Evolutionary conservation across 352 stramenopile species (phyloP), one percentile per base, ranked within the genome.

Genomic region (Phytophthora rubi): DNA sequence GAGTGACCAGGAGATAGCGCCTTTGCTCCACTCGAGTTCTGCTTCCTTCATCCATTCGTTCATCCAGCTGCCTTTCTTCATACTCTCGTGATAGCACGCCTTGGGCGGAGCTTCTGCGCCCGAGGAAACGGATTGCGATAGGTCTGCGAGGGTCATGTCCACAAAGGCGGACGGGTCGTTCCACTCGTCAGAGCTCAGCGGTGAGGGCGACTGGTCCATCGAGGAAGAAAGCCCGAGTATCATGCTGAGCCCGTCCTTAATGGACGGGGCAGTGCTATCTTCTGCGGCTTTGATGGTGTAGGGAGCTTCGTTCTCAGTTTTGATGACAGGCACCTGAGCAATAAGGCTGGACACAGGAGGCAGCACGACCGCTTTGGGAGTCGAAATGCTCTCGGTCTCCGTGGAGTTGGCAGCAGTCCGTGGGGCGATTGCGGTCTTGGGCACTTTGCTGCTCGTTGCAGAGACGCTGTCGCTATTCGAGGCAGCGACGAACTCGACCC

Each of bases 161-260:
- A 88, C 64, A 37, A 87, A 76, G 35, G 70, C 59, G 26, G 71
- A 76, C 18, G 80, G 68, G 37, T 90, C 76, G 45, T 75, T 83
- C 83, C 82, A 92, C 53, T 90, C 81, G 53, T 89, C 81, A 42
- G 87, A 85, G 65, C 85, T 83, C 54, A 92, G 63, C 4, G 81
- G 81, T 12, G 82, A 92, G 32, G 82, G 56, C 0, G 79, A 70
- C 21, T 65, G 55, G 13, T 80, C 67, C 54, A 70, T 54, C 15
- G 59, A 59, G 2, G 59, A 55, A 10, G 67, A 57, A 9, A 59
- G 64, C 7, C 33, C 54, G 2, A 63, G 16, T 42, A 61, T 55
- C 32, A 63, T 47, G 23, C 49, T 62, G 16, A 61, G 37, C 33
- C 47, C 61, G 37, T 79, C 67, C 47, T 82, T 79, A 26, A 70